A percentile compares a stretch with the other conserved stretches of the same genome.
phyloP scores from a whole-genome alignment of 2,329 filamentous ascomycete species.

The Passalora sequoiae region DNA sequence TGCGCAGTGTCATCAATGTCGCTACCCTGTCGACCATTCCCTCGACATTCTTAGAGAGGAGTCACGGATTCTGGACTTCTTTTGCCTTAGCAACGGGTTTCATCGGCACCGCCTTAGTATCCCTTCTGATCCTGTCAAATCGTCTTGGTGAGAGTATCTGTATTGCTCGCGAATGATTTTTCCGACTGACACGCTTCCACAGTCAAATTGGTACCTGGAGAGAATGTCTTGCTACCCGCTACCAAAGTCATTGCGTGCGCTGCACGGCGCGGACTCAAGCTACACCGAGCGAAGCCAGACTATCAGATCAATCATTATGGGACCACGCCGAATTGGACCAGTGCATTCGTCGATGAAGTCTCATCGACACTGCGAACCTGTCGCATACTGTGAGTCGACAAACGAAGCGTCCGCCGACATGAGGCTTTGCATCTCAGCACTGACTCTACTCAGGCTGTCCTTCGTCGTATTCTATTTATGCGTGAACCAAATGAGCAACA shows the following conservation, averaged over 20 bases:
- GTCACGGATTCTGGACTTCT: constrained; percentile 11
- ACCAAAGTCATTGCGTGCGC: constrained; percentile 8
- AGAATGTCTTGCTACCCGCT: constrained; percentile 10
- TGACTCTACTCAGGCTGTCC: constrained; percentile 25
- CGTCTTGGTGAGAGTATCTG: neutral
- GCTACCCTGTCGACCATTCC: constrained; percentile 11
- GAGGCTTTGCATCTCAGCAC: too few relatives aligned
- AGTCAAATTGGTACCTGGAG: constrained; percentile 10
- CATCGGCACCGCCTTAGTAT: neutral
- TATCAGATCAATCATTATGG: constrained; percentile 5
- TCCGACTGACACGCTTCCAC: neutral
- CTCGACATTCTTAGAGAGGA: constrained; percentile 8
- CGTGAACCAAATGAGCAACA: constrained; percentile 39
- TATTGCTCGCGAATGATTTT: neutral
- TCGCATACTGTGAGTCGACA: constrained; percentile 11
- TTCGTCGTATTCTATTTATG: constrained; percentile 36
- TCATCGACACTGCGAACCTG: constrained; percentile 7
- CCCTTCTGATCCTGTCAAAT: neutral
- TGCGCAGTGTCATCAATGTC: constrained; percentile 10
- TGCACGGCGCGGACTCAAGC: constrained; percentile 6
- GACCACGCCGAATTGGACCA: constrained; percentile 1
- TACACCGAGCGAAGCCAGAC: constrained; percentile 4
- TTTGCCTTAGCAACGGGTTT: constrained; percentile 8
- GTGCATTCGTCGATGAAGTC: constrained; percentile 35
- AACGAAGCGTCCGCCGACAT: too few relatives aligned